These are phyloP conservation scores for Zangia roseola DNA, from an alignment of 768 basidiomycete genomes.

Conservation along the genomic window DNA sequence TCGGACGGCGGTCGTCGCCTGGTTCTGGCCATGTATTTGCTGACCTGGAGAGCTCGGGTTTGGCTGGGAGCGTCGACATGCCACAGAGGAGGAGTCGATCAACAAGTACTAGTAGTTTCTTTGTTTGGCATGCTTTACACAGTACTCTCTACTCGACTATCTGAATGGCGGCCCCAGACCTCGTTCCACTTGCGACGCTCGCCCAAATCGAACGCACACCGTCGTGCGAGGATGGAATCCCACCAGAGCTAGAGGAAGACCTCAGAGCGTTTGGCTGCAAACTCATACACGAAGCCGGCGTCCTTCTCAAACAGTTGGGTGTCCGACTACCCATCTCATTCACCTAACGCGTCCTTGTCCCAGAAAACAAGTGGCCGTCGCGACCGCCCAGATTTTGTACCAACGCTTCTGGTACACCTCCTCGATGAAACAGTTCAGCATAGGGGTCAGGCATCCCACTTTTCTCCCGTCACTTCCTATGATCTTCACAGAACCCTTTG, in stretches of 20 bases:
- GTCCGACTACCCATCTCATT: constrained; percentile 22
- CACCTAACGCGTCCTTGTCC: constrained; percentile 5
- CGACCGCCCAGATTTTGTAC: constrained; percentile 94
- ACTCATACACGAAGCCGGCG: constrained; percentile 92
- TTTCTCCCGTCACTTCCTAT: constrained; percentile 5
- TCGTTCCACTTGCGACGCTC: constrained; percentile 83
- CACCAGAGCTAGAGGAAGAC: constrained; percentile 80
- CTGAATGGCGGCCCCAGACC: constrained; percentile 43
- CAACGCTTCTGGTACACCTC: constrained; percentile 97
- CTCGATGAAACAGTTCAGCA: constrained; percentile 92
- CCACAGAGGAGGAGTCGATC: no score
- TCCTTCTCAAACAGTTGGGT: constrained; percentile 87
- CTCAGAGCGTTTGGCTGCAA: constrained; percentile 90
- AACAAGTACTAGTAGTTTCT: background rate
- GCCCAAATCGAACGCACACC: constrained; percentile 78
- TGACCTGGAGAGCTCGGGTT: constrained; percentile 30
- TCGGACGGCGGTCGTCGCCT: constrained; percentile 23
- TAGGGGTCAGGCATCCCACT: constrained; percentile 61
- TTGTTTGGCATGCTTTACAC: constrained; percentile 25
- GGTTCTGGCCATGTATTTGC: constrained; percentile 16
- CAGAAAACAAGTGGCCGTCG: constrained; percentile 95
- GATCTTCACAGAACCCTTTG: constrained; percentile 6
- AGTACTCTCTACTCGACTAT: background rate
- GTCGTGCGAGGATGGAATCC: constrained; percentile 79
- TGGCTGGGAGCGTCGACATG: constrained; percentile 32